Percentiles rank a stretch among this genome's conserved stretches.
Evolutionary conservation across 2,329 filamentous ascomycete species (phyloP).

Genomic region (Paecilomyces formosus): DNA sequence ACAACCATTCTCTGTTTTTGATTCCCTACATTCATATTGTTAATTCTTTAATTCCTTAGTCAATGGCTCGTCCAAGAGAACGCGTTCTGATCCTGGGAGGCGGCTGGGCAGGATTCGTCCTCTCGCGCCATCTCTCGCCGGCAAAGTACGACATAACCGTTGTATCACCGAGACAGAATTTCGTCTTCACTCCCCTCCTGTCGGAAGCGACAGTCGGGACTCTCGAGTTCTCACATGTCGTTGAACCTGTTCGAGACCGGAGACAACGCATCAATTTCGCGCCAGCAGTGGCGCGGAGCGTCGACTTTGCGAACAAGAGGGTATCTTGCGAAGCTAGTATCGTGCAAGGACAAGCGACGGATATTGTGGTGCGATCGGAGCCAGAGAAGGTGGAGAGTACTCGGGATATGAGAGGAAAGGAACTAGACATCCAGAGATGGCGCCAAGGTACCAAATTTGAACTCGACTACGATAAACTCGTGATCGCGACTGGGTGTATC

Average conservation of each 20-base stretch:
- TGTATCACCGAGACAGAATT: slow-evolving; percentile 74
- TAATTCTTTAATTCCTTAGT: too few relatives aligned
- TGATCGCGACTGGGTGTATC: slow-evolving; percentile 72
- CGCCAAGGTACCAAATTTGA: slow-evolving; percentile 57
- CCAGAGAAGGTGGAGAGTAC: slow-evolving; percentile 2
- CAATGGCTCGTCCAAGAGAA: slow-evolving; percentile 14
- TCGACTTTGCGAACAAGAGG: slow-evolving; percentile 63
- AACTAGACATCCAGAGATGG: slow-evolving; percentile 15
- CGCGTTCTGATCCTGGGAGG: slow-evolving; percentile 56
- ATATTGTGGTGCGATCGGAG: slow-evolving; percentile 9
- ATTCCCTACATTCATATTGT: too few relatives aligned
- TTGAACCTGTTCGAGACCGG: slow-evolving; percentile 68
- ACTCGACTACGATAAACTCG: slow-evolving; percentile 68
- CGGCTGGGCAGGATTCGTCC: slow-evolving; percentile 65
- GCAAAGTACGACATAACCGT: slow-evolving; percentile 66
- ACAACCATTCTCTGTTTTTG: too few relatives aligned
- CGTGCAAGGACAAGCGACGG: slow-evolving; percentile 20
- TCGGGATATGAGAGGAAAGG: slow-evolving; percentile 9
- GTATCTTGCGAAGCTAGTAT: slow-evolving; percentile 61
- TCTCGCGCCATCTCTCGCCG: slow-evolving; percentile 60
- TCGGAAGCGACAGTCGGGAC: slow-evolving; percentile 75
- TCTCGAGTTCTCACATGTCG: slow-evolving; percentile 68
- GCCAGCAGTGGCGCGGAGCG: slow-evolving; percentile 71
- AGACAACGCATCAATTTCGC: slow-evolving; percentile 56
- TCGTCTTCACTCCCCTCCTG: slow-evolving; percentile 74